Conservation (phyloP, 306 rosid genomes). For the Nissolia schottii region DNA sequence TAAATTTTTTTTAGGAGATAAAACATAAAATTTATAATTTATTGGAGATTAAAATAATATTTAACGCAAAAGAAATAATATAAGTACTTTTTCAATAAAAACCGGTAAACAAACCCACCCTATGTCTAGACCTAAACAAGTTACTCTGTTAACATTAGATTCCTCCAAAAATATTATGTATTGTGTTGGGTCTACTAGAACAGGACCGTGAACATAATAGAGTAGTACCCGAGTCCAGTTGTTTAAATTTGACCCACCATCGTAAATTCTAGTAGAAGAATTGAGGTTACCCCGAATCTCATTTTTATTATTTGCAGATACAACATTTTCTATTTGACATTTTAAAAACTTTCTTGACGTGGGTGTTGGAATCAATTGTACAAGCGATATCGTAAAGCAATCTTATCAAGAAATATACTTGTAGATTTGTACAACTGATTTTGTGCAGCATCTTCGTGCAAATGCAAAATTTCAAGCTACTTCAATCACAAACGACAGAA, state of each 20-base stretch:
- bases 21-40: too few relatives aligned
- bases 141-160: too few relatives aligned
- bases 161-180: too few relatives aligned
- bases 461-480: neutral
- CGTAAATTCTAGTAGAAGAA: neutral
- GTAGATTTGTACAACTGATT: neutral
- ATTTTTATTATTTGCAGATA: neutral
- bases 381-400: neutral
- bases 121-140: too few relatives aligned
- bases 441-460: neutral
- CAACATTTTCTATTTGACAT: neutral
- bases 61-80: too few relatives aligned
- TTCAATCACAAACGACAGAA: neutral
- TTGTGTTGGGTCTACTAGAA: too few relatives aligned
- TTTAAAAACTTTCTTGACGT: neutral
- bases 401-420: slow-evolving; percentile 1
- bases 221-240: neutral
- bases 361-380: neutral
- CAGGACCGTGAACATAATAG: neutral
- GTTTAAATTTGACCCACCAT: neutral
- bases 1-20: too few relatives aligned
- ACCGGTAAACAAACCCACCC: too few relatives aligned
- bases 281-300: neutral
- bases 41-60: too few relatives aligned
- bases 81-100: too few relatives aligned